Evolutionary conservation across 2,329 filamentous ascomycete genomes (phyloP).

Genomic region (Cryphonectria naterciae): DNA sequence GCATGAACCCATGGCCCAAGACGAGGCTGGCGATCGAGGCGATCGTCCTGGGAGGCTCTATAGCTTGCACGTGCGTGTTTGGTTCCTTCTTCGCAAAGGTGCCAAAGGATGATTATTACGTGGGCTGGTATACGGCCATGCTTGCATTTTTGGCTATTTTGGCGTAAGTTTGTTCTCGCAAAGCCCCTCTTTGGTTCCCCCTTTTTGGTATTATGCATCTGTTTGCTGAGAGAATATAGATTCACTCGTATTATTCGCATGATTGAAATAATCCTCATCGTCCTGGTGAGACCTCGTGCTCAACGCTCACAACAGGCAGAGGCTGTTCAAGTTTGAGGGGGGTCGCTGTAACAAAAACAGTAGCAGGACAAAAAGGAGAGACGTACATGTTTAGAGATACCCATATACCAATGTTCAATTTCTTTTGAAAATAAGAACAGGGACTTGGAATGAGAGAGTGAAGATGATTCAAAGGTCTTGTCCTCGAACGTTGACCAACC

Average conservation of each 20-base stretch:
- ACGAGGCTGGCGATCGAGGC: conserved; percentile 2
- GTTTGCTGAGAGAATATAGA: background rate
- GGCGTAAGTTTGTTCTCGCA: background rate
- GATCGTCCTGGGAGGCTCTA: background rate
- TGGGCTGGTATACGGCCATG: background rate
- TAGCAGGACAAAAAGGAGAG: background rate
- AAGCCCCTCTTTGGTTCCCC: background rate
- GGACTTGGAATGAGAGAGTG: too few relatives aligned
- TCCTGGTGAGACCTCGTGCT: background rate
- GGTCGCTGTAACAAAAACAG: background rate
- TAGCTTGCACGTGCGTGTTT: background rate
- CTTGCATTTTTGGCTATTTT: background rate
- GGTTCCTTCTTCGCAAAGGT: background rate
- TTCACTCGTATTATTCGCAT: background rate
- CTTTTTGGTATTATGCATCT: too few relatives aligned
- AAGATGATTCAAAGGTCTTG: conserved; percentile 12
- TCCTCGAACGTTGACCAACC: conserved; percentile 31
- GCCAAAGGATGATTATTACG: too few relatives aligned
- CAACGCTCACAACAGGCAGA: background rate
- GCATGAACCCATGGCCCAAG: background rate
- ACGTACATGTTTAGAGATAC: background rate
- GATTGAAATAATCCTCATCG: background rate
- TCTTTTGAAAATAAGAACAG: background rate
- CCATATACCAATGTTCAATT: background rate
- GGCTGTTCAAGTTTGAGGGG: background rate